These are phyloP conservation scores for Rossbeevera mucosa DNA, from an alignment of 768 basidiomycete genomes.

Conservation along the genomic window DNA sequence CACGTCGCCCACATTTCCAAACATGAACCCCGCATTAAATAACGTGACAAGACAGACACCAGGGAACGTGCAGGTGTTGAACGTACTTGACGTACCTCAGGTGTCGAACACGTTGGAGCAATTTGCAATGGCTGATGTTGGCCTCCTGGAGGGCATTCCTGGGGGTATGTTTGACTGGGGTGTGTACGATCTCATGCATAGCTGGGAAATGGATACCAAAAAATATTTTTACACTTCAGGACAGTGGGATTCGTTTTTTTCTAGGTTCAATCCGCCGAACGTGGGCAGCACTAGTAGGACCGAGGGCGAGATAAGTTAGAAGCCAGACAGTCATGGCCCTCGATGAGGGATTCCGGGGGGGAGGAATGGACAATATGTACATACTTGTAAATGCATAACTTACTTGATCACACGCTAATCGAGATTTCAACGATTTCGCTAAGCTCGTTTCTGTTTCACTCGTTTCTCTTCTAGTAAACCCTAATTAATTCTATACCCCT, in stretches of 20 bases:
- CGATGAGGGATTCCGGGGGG: not conserved
- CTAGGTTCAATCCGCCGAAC: slow-evolving; percentile 42
- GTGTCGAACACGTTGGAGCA: slow-evolving; percentile 55
- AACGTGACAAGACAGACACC: slow-evolving; percentile 31
- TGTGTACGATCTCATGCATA: slow-evolving; percentile 35
- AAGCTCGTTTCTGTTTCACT: slow-evolving; percentile 5
- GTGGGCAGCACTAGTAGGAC: slow-evolving; percentile 7
- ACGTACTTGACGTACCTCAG: slow-evolving; percentile 61
- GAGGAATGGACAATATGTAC: slow-evolving; percentile 12
- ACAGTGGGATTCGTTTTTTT: slow-evolving; percentile 82
- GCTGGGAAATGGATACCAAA: not conserved
- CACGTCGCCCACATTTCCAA: slow-evolving; percentile 33
- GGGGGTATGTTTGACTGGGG: slow-evolving; percentile 88
- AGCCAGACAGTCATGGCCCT: not conserved
- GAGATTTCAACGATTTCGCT: not conserved
- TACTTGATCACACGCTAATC: slow-evolving; percentile 13
- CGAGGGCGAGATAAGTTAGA: not conserved
- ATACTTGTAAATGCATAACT: slow-evolving; percentile 10
- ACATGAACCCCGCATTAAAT: slow-evolving; percentile 79
- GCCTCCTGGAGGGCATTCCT: slow-evolving; percentile 74
- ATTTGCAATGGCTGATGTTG: slow-evolving; percentile 61
- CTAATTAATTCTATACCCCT: slow-evolving; percentile 26
- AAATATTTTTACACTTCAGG: slow-evolving; percentile 37
- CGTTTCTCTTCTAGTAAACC: slow-evolving; percentile 3
- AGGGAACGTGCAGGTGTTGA: slow-evolving; percentile 71